Conservation (phyloP, 768 basidiomycete genomes). For the Russula vinacea region DNA sequence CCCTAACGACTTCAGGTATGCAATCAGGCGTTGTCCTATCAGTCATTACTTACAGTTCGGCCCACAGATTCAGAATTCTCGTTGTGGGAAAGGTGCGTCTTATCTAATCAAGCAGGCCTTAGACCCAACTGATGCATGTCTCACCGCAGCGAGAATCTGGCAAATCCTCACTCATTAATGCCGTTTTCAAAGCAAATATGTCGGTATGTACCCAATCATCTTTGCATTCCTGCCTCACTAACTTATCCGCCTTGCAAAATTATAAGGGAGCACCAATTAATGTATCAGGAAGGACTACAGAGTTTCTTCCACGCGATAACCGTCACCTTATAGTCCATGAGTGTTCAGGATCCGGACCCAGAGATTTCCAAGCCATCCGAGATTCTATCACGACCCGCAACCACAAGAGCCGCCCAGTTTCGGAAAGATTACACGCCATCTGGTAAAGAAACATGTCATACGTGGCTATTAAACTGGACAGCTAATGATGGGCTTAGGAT, state of each 20-base stretch:
- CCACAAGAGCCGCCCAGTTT: neutral
- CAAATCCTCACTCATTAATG: slow-evolving; percentile 15
- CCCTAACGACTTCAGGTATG: slow-evolving; percentile 12
- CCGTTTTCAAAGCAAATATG: slow-evolving; percentile 13
- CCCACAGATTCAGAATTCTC: slow-evolving; percentile 20
- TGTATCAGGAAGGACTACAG: neutral
- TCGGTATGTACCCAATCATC: slow-evolving; percentile 3
- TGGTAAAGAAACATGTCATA: slow-evolving; percentile 1
- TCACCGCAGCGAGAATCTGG: slow-evolving; percentile 10
- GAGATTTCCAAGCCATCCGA: neutral
- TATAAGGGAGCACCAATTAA: neutral
- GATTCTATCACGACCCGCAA: neutral
- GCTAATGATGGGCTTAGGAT: slow-evolving; percentile 13
- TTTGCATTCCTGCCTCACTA: neutral
- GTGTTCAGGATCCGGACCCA: neutral
- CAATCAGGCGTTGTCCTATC: neutral
- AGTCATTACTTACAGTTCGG: neutral
- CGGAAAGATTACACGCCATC: slow-evolving; percentile 20
- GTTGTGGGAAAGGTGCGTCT: slow-evolving; percentile 17
- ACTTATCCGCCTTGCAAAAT: neutral
- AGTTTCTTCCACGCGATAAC: neutral
- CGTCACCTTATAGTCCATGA: slow-evolving; percentile 4
- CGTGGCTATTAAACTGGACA: neutral
- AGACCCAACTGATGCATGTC: neutral
- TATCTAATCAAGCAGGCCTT: too few species aligned